These are phyloP conservation scores for Tuber borchii DNA, from an alignment of 495 filamentous ascomycete species.

Conservation along the genomic window DNA sequence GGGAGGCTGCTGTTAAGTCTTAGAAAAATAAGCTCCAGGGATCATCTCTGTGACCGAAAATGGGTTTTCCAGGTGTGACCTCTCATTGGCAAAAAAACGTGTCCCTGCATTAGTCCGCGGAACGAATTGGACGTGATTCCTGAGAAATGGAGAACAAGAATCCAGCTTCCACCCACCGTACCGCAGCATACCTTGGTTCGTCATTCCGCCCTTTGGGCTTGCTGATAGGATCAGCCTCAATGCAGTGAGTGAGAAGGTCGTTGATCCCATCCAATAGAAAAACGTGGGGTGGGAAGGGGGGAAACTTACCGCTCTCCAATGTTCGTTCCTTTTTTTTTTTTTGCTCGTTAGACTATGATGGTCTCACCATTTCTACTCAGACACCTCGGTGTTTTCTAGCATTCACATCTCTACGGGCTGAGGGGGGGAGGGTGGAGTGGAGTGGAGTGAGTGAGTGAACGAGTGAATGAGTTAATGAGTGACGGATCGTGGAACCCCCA, in stretches of 20 bases:
- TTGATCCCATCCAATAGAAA: neutral
- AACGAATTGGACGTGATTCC: neutral
- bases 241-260: neutral
- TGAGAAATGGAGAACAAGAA: neutral
- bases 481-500: neutral
- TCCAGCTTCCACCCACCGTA: neutral
- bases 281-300: neutral
- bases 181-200: neutral
- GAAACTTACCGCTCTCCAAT: neutral
- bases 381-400: neutral
- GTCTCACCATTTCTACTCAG: neutral
- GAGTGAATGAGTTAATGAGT: neutral
- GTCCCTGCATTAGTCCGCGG: constrained; percentile 1
- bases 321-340: neutral
- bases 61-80: neutral
- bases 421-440: neutral
- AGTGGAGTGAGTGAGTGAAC: neutral
- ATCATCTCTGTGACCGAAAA: neutral
- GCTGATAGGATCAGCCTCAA: neutral
- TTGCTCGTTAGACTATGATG: neutral
- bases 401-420: neutral
- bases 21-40: neutral
- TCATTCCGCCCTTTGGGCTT: neutral
- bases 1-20: neutral
- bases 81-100: neutral